Conservation (phyloP, 345 rosid genomes). For the Angophora floribunda region DNA sequence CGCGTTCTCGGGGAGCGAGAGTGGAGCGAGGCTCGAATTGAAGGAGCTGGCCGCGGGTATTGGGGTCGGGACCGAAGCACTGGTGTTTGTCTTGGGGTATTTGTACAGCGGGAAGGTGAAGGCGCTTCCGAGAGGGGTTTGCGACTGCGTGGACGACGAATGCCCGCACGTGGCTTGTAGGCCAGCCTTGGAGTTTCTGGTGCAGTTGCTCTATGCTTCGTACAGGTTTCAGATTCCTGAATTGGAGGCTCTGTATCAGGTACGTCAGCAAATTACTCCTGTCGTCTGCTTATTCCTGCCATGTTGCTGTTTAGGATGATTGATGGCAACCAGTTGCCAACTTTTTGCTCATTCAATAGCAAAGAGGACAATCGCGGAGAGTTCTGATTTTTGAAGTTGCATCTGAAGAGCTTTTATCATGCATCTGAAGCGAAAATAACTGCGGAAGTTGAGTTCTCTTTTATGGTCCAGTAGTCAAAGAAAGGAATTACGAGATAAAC, state of each 20-base stretch:
- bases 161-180: constrained; percentile 68
- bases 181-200: constrained; percentile 54
- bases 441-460: neutral
- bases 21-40: constrained; percentile 32
- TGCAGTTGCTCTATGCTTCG: constrained; percentile 64
- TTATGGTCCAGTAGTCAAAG: neutral
- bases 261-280: neutral
- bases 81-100: constrained; percentile 45
- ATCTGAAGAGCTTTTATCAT: neutral
- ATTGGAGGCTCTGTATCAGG: constrained; percentile 37
- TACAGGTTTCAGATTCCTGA: constrained; percentile 55
- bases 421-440: neutral
- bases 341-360: neutral
- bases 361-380: neutral
- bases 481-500: neutral
- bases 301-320: neutral
- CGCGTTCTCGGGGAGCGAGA: constrained; percentile 16
- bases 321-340: neutral
- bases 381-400: neutral
- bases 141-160: constrained; percentile 54
- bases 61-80: constrained; percentile 45
- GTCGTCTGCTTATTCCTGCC: neutral
- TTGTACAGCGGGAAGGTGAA: constrained; percentile 63
- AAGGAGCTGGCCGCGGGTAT: constrained; percentile 31
- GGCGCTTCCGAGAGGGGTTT: constrained; percentile 24